Conservation (phyloP, 2,329 filamentous ascomycete genomes). For the Westerdykella sp. region DNA sequence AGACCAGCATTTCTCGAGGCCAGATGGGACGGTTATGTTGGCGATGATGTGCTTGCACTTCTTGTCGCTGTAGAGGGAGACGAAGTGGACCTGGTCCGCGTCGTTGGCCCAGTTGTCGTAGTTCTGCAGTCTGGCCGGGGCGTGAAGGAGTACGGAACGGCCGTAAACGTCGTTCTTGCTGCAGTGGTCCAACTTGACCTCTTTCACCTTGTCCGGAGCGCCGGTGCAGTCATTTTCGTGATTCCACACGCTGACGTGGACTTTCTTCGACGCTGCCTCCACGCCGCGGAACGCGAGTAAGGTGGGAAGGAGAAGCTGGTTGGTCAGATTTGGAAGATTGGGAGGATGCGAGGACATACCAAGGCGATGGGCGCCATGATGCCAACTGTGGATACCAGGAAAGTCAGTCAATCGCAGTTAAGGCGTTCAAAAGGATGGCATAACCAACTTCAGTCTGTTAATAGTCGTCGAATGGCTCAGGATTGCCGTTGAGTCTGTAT, state of each 20-base stretch:
- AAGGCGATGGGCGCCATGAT: constrained; percentile 7
- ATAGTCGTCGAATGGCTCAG: no score
- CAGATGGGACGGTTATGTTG: no score
- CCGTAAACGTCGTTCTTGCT: constrained; percentile 3
- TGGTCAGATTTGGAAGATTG: not conserved
- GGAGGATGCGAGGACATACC: not conserved
- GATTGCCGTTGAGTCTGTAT: no score
- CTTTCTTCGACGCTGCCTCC: constrained; percentile 12
- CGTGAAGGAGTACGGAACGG: constrained; percentile 3
- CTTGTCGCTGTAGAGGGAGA: constrained; percentile 9
- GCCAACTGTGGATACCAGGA: not conserved
- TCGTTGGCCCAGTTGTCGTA: constrained; percentile 13
- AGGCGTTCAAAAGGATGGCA: no score
- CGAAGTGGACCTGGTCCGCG: constrained; percentile 11
- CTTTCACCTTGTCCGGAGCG: constrained; percentile 7
- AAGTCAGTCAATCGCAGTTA: no score
- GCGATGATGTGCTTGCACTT: no score
- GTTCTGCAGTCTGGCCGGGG: constrained; percentile 12
- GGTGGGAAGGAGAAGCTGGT: constrained; percentile 7
- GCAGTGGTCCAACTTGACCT: constrained; percentile 17
- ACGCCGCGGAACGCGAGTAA: constrained; percentile 13
- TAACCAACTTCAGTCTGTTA: no score
- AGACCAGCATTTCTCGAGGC: no score
- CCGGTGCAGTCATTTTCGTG: constrained; percentile 12
- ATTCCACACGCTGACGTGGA: constrained; percentile 13